A percentile compares a stretch with the other conserved stretches of the same genome.
Evolutionary conservation across 352 stramenopile genomes (phyloP).

Genomic region (Phytophthora melonis): DNA sequence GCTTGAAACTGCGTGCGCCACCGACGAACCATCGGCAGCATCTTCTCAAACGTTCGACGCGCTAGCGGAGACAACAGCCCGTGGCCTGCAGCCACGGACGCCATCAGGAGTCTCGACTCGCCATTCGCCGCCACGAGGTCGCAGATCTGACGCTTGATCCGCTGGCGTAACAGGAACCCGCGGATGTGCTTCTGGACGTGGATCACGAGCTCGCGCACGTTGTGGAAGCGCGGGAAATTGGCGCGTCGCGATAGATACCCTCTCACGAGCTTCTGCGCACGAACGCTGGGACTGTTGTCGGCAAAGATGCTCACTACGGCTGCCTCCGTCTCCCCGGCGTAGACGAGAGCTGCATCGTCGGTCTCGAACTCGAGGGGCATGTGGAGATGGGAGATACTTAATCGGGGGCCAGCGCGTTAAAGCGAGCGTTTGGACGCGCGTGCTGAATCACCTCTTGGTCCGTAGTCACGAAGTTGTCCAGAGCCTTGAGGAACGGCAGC

Average conservation of each 20-base stretch:
- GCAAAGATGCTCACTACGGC: conserved; percentile 41
- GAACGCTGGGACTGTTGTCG: conserved; percentile 55
- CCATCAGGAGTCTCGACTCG: conserved; percentile 57
- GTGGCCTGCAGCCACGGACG: conserved; percentile 38
- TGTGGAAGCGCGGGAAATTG: conserved; percentile 50
- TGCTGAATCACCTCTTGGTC: conserved; percentile 72
- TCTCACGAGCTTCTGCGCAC: conserved; percentile 43
- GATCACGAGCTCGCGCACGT: conserved; percentile 58
- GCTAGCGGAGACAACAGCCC: conserved; percentile 40
- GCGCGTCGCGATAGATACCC: conserved; percentile 60
- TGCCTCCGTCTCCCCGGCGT: conserved; percentile 42
- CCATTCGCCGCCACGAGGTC: conserved; percentile 56
- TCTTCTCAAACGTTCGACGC: conserved; percentile 55
- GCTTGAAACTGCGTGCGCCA: conserved; percentile 63
- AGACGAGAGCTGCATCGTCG: conserved; percentile 49
- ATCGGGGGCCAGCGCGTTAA: conserved; percentile 43
- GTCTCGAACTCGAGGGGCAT: conserved; percentile 63
- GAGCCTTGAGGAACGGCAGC: conserved; percentile 61
- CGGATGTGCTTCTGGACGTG: conserved; percentile 65
- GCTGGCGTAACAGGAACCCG: conserved; percentile 67
- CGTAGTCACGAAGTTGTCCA: conserved; percentile 71
- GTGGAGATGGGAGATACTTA: conserved; percentile 45
- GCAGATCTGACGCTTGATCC: conserved; percentile 57
- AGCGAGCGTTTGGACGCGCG: conserved; percentile 45
- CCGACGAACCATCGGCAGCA: conserved; percentile 61